Conservation (phyloP, 2,329 filamentous ascomycete genomes). For the Penicillium sp. region DNA sequence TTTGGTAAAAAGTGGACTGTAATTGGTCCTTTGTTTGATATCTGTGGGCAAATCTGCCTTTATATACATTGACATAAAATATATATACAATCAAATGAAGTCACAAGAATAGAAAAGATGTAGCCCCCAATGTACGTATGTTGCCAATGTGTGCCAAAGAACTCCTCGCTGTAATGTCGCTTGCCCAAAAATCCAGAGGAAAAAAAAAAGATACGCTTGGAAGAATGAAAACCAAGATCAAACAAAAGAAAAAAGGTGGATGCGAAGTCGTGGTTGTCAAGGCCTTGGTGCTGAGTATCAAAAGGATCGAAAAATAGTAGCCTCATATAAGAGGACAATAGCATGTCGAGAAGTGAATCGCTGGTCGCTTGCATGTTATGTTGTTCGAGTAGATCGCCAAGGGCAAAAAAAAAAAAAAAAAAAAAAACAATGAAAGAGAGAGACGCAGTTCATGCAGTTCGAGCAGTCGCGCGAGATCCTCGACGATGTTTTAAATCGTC, state of each 20-base stretch:
- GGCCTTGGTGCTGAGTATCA: neutral
- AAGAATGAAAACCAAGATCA: neutral
- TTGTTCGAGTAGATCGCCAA: neutral
- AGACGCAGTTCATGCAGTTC: slow-evolving; percentile 6
- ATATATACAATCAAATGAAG: neutral
- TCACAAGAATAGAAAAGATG: neutral
- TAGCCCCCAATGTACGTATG: neutral
- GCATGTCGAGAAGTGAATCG: neutral
- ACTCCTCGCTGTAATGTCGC: slow-evolving; percentile 8
- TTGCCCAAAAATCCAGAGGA: neutral
- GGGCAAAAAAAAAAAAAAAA: neutral
- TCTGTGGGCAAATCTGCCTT: neutral
- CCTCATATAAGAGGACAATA: neutral
- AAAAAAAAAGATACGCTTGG: neutral
- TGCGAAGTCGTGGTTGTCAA: neutral
- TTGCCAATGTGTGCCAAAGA: neutral
- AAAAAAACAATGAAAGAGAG: slow-evolving; percentile 1
- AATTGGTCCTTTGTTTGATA: neutral
- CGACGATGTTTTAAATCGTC: slow-evolving; percentile 33
- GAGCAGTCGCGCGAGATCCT: slow-evolving; percentile 18
- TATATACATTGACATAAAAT: neutral
- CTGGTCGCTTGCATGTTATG: neutral
- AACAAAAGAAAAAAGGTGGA: slow-evolving; percentile 8
- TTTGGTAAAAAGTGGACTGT: neutral
- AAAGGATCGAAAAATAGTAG: neutral